Base-by-base conservation (phyloP, 257 asterid species). In the Nemophila menziesii region DNA sequence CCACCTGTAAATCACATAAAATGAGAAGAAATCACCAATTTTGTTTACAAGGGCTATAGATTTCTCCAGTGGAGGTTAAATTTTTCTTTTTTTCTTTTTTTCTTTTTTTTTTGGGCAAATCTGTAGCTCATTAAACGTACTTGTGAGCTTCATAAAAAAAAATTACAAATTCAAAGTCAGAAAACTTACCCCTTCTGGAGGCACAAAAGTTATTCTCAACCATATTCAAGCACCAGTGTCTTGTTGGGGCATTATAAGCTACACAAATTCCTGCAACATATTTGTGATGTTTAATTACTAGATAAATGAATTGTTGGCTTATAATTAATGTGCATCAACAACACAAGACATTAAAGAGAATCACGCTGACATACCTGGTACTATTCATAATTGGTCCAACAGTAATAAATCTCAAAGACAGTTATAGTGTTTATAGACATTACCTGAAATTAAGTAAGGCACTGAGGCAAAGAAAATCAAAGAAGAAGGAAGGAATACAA, bases 201-300 rank as follows among this genome's bases (percentile, higher is more conserved):
- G 95, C 77, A 54, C 97, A 89, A 51, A 75, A 84, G 57, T 71
- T 72, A 58, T 84, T 89, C 65, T 89, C 95, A 38, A 89, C 97
- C 52, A 84, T 86, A 65, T 76, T 89, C 84, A 89, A 73, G 81
- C 95, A 89, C 64, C 80, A 80, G 66, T 89, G 92, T 34, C 80
- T 72, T 52, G 47, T 33, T n/a, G 92, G 85, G 64, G 92, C 90
- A 52, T 71, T 17, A 64, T 64, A 76, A 26, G 93, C 92, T 14
- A 80, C 95, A 40, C 64, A 7, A 21, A 89, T 68, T 48, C 97
- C 97, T 80, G 86, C 72, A 72, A 22, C 44, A 56, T 41, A 61
- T 42, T 29, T 38, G 12, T 45, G 19, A 34, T 7, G 15, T 8
- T 39, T 8, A 39, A 39, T 39, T 39, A 39, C 20, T 39, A n/a